Conservation (phyloP, 495 filamentous ascomycete species). For the Aspergillus cristatus region DNA sequence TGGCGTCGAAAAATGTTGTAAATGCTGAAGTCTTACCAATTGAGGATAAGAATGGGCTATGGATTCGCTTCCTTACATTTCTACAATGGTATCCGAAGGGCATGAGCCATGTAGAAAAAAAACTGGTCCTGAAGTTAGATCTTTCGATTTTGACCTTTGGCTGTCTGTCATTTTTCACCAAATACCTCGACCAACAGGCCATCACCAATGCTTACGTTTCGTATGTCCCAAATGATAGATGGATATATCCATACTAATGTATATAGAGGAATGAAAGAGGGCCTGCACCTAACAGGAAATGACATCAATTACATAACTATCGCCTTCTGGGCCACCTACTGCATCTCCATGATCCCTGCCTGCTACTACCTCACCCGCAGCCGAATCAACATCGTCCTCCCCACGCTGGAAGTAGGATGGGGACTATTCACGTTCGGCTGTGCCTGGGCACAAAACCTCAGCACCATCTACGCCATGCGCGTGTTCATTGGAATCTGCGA, state of each 20-base stretch:
- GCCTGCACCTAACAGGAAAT: constrained; percentile 6
- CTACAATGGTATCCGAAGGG: constrained; percentile 20
- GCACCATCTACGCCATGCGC: constrained; percentile 11
- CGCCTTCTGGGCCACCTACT: constrained; percentile 28
- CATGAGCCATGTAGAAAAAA: constrained; percentile 18
- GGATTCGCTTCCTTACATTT: constrained; percentile 19
- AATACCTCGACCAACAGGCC: constrained; percentile 25
- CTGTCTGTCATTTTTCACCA: constrained; percentile 25
- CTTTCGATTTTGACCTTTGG: constrained; percentile 10
- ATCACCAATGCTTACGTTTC: constrained; percentile 28
- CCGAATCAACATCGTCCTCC: constrained; percentile 10
- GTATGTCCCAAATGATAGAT: constrained; percentile 6
- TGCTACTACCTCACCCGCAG: constrained; percentile 12
- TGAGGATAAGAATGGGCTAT: constrained; percentile 7
- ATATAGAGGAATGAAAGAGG: constrained; percentile 11
- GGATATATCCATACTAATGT: not conserved
- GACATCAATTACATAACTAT: constrained; percentile 25
- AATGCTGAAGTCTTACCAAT: no score
- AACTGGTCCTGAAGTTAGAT: constrained; percentile 13
- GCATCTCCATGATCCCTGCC: constrained; percentile 14
- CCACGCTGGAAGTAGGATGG: constrained; percentile 10
- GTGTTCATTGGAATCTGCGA: constrained; percentile 13
- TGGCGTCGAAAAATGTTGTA: no score
- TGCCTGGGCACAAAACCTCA: constrained; percentile 9
- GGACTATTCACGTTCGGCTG: constrained; percentile 12